Evolutionary conservation across 192 early-diverging fungal genomes (phyloP).

Genomic region (Coemansia asiatica): DNA sequence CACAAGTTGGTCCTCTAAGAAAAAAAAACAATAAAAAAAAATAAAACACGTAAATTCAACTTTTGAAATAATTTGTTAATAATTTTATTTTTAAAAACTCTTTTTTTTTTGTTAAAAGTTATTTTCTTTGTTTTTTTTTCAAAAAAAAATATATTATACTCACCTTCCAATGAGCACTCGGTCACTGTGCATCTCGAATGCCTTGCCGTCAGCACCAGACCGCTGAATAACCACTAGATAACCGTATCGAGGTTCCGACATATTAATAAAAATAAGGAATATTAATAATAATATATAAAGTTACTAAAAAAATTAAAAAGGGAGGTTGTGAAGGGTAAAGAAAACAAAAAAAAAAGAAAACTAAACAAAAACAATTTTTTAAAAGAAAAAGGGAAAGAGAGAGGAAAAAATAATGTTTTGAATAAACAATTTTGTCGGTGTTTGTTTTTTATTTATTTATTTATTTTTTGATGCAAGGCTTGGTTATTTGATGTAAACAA

Average conservation of each 20-base stretch:
- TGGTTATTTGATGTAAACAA: too few species aligned
- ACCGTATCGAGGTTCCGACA: slow-evolving; percentile 30
- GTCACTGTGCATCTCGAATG: slow-evolving; percentile 38
- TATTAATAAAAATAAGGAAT: not conserved
- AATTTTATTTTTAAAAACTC: not conserved
- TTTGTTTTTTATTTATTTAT: slow-evolving; percentile 9
- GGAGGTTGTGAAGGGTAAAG: not conserved
- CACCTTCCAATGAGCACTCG: slow-evolving; percentile 45
- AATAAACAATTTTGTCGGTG: slow-evolving; percentile 5
- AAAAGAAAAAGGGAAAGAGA: not conserved
- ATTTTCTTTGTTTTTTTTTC: too few species aligned
- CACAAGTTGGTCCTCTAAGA: slow-evolving; percentile 44
- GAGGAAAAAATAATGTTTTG: not conserved
- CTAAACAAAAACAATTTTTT: not conserved
- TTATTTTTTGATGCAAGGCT: too few species aligned
- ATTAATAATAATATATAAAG: not conserved
- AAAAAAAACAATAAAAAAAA: not conserved
- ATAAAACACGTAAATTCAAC: not conserved
- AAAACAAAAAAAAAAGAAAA: not conserved
- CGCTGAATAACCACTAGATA: slow-evolving; percentile 41
- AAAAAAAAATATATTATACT: not conserved
- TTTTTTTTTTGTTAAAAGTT: not conserved
- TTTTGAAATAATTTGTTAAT: not conserved
- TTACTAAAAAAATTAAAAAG: slow-evolving; percentile 2
- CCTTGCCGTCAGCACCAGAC: slow-evolving; percentile 45